These are phyloP conservation scores for Candida sithepensis DNA, from an alignment of 805 yeast genomes.

Conservation along the genomic window DNA sequence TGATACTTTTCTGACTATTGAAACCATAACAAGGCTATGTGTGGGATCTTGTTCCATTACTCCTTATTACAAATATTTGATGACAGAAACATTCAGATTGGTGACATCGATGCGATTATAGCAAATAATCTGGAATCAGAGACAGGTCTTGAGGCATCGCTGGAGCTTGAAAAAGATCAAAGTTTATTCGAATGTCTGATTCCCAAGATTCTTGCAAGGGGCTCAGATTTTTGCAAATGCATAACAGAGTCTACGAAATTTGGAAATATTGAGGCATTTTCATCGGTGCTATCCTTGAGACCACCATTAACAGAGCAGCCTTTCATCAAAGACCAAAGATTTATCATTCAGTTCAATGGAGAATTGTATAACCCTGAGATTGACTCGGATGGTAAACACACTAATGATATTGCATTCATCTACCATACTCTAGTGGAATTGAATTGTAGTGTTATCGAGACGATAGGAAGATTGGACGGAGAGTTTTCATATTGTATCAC, in stretches of 20 bases:
- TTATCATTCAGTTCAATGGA: constrained; percentile 79
- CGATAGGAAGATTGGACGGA: constrained; percentile 56
- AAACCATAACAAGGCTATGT: constrained; percentile 35
- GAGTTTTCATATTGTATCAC: constrained; percentile 72
- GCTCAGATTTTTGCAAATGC: constrained; percentile 53
- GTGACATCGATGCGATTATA: constrained; percentile 7
- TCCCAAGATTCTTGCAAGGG: constrained; percentile 52
- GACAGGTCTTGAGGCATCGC: too few relatives aligned
- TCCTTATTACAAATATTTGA: constrained; percentile 3
- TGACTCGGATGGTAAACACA: constrained; percentile 18
- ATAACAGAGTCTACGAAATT: constrained; percentile 10
- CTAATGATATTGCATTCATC: constrained; percentile 65
- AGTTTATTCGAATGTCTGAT: constrained; percentile 32
- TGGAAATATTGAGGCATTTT: constrained; percentile 38
- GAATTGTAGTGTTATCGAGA: constrained; percentile 35
- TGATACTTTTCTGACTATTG: neutral
- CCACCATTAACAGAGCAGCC: constrained; percentile 82
- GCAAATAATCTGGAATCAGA: constrained; percentile 4
- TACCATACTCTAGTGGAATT: constrained; percentile 30
- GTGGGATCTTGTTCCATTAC: constrained; percentile 50
- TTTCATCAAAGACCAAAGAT: constrained; percentile 31
- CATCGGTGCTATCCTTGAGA: constrained; percentile 79
- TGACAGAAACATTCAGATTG: constrained; percentile 3
- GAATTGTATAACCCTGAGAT: constrained; percentile 72
- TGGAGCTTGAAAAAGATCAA: too few relatives aligned